phyloP scores from a whole-genome alignment of 768 basidiomycete genomes.

The Mycena olivaceomarginata region DNA sequence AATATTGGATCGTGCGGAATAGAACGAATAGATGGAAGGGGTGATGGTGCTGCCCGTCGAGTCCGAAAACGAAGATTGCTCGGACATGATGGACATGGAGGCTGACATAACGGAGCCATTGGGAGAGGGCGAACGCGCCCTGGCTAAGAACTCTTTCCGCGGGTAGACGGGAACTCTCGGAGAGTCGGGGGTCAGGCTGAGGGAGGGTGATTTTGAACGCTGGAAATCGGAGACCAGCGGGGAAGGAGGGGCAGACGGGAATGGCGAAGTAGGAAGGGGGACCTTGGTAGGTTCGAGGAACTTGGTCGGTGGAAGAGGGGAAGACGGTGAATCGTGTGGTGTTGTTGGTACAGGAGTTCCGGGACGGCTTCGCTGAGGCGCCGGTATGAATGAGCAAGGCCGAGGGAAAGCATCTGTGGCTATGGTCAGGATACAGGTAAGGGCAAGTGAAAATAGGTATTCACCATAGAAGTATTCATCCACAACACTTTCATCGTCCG shows the following conservation, averaged over 20 bases:
- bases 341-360: constrained; percentile 8
- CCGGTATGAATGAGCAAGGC: constrained; percentile 59
- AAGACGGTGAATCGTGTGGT: not conserved
- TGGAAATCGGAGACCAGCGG: constrained; percentile 40
- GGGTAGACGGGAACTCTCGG: constrained; percentile 33
- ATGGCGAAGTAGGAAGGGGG: constrained; percentile 10
- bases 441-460: constrained; percentile 28
- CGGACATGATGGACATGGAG: constrained; percentile 33
- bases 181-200: constrained; percentile 21
- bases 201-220: constrained; percentile 22
- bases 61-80: constrained; percentile 41
- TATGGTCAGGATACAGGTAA: constrained; percentile 12
- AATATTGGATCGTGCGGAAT: constrained; percentile 48
- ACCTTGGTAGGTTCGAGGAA: constrained; percentile 16
- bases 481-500: constrained; percentile 57
- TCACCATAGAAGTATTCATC: constrained; percentile 59
- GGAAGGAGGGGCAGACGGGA: constrained; percentile 47
- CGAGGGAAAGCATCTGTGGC: constrained; percentile 64
- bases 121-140: constrained; percentile 39
- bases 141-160: constrained; percentile 29
- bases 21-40: constrained; percentile 56
- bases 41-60: constrained; percentile 49
- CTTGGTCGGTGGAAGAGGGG: not conserved
- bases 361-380: constrained; percentile 44
- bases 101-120: constrained; percentile 32